phyloP scores from a whole-genome alignment of 2,329 filamentous ascomycete genomes.

The Thielaviopsis musarum region DNA sequence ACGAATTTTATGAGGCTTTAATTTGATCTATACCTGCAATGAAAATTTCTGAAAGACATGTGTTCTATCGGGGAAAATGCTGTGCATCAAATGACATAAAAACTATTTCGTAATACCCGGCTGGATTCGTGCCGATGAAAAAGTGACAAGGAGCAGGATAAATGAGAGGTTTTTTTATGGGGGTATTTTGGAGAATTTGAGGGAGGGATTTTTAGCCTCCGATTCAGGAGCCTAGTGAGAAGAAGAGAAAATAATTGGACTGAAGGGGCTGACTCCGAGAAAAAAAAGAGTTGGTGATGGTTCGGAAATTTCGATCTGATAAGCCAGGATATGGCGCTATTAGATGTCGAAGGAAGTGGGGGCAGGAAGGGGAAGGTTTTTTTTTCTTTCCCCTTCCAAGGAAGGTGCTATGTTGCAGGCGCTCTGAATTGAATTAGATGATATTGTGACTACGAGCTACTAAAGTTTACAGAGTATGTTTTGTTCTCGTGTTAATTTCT shows the following conservation, averaged over 20 bases:
- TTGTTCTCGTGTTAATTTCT: not conserved
- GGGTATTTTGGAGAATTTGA: not conserved
- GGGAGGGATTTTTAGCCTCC: not conserved
- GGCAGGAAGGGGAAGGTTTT: not conserved
- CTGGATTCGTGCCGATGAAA: not conserved
- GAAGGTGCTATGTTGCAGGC: not conserved
- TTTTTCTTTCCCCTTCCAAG: not conserved
- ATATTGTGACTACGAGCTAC: not conserved
- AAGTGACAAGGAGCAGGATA: not conserved
- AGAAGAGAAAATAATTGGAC: not conserved
- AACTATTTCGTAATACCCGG: not conserved
- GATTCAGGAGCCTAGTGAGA: not conserved
- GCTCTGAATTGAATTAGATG: not conserved
- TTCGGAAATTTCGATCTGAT: conserved; percentile 6
- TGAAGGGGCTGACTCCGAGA: not conserved
- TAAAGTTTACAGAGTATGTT: too few species aligned
- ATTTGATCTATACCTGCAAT: not conserved
- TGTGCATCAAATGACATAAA: not conserved
- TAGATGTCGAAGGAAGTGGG: not conserved
- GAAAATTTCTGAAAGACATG: not conserved
- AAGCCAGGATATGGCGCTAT: not conserved
- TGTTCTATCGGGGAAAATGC: not conserved
- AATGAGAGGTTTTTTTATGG: not conserved
- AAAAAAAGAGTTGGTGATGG: conserved; percentile 6
- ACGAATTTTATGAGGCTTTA: not conserved